phyloP scores from a whole-genome alignment of 176 grass and related monocot genomes.

The Secale cereale region DNA sequence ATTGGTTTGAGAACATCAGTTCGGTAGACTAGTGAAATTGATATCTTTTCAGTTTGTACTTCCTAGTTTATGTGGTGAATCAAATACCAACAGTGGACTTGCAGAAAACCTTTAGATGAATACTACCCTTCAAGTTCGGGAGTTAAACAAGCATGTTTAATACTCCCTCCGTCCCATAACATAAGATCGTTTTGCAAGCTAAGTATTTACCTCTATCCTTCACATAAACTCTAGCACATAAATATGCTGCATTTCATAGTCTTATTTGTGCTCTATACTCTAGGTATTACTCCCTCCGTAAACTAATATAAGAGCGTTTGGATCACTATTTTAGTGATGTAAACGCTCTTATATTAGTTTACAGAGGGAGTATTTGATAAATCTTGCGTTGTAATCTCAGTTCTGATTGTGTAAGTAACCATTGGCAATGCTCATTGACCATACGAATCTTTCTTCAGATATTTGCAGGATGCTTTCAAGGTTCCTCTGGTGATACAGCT shows the following conservation, averaged over 20 bases:
- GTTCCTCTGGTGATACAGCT: constrained; percentile 94
- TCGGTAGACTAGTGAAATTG: neutral
- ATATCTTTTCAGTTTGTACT: neutral
- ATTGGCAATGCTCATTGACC: neutral
- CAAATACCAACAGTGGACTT: neutral
- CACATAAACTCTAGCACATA: neutral
- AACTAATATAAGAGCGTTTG: too few relatives aligned
- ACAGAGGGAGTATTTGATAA: too few relatives aligned
- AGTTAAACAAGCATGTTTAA: constrained; percentile 8
- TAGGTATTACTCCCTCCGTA: too few relatives aligned
- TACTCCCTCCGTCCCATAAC: too few relatives aligned
- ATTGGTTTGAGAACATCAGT: neutral
- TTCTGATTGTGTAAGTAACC: neutral
- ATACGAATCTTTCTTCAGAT: constrained; percentile 42
- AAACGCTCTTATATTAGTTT: too few relatives aligned
- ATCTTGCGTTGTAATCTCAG: neutral
- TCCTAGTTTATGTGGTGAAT: neutral
- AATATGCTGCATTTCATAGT: neutral
- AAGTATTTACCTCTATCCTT: neutral
- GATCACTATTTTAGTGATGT: too few relatives aligned
- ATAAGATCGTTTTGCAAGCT: too few relatives aligned
- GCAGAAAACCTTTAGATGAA: neutral
- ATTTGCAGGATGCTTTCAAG: constrained; percentile 95
- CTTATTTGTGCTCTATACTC: neutral
- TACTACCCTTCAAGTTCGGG: neutral